Evolutionary conservation across 306 rosid species (phyloP).

Genomic region (Lathyrus oleraceus): DNA sequence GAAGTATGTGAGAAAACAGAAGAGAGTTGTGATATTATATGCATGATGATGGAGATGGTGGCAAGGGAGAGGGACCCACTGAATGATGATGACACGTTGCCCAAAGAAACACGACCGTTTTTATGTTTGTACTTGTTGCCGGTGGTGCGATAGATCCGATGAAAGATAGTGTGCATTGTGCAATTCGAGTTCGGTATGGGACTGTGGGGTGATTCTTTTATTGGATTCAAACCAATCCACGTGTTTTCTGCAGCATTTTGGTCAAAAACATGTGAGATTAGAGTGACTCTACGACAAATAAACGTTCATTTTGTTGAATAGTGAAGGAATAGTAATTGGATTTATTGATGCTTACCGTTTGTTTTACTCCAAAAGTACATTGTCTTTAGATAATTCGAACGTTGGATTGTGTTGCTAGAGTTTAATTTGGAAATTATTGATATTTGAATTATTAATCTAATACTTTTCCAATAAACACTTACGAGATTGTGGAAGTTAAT

Average conservation of each 20-base stretch:
- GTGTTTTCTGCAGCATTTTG: not conserved
- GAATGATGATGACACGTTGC: not conserved
- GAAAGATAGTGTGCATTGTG: no score
- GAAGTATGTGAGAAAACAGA: not conserved
- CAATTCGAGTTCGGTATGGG: no score
- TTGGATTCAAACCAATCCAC: not conserved
- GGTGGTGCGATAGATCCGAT: not conserved
- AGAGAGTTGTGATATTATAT: slow-evolving; percentile 15
- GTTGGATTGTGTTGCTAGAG: not conserved
- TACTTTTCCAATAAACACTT: not conserved
- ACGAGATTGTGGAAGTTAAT: not conserved
- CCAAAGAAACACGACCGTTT: slow-evolving; percentile 35
- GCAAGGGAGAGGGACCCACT: slow-evolving; percentile 4
- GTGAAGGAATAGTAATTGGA: not conserved
- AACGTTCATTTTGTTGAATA: not conserved
- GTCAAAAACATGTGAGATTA: not conserved
- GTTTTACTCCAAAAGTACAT: not conserved
- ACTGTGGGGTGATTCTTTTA: not conserved
- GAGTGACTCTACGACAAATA: not conserved
- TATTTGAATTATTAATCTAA: not conserved
- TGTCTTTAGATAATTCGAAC: slow-evolving; percentile 14
- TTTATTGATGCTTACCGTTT: not conserved
- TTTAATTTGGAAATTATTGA: not conserved
- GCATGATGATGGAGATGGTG: not conserved
- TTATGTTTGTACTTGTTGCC: slow-evolving; percentile 11